A percentile compares a stretch with the other conserved stretches of the same genome.
Evolutionary conservation across 108 stramenopile species (phyloP).

Genomic region (Fragilaria radians): DNA sequence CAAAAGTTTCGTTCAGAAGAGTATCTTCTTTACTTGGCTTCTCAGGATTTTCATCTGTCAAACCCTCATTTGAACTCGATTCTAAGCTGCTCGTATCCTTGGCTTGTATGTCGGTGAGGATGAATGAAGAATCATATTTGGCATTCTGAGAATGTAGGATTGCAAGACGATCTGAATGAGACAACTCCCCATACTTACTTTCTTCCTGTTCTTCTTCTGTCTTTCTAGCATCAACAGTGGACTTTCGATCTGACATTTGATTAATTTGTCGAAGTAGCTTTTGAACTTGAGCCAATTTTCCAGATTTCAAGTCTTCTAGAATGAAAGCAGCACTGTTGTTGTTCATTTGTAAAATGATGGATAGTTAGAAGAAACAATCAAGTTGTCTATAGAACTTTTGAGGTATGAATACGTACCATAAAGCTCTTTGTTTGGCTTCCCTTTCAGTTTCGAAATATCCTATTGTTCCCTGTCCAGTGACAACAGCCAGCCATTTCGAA

Average conservation of each 20-base stretch:
- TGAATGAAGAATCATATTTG: no score
- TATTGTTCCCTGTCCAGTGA: background rate
- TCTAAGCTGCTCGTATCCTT: no score
- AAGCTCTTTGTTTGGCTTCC: conserved; percentile 1
- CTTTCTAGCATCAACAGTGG: background rate
- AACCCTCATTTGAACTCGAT: no score
- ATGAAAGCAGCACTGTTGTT: background rate
- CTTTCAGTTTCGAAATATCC: background rate
- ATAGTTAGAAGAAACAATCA: background rate
- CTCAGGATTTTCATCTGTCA: no score
- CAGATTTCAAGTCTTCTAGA: background rate
- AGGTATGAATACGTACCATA: background rate
- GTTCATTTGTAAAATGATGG: background rate
- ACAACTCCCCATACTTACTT: no score
- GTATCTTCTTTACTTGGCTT: no score
- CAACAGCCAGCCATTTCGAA: background rate
- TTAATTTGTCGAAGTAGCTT: background rate
- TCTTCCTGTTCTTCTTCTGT: no score
- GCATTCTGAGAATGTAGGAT: no score
- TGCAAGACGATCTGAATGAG: no score
- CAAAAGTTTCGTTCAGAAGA: no score
- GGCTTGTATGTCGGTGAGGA: no score
- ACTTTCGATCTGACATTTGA: background rate
- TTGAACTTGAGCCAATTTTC: background rate
- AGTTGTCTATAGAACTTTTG: background rate